These are phyloP conservation scores for Globisporangium radiosum DNA, from an alignment of 352 stramenopile species.

Conservation along the genomic window DNA sequence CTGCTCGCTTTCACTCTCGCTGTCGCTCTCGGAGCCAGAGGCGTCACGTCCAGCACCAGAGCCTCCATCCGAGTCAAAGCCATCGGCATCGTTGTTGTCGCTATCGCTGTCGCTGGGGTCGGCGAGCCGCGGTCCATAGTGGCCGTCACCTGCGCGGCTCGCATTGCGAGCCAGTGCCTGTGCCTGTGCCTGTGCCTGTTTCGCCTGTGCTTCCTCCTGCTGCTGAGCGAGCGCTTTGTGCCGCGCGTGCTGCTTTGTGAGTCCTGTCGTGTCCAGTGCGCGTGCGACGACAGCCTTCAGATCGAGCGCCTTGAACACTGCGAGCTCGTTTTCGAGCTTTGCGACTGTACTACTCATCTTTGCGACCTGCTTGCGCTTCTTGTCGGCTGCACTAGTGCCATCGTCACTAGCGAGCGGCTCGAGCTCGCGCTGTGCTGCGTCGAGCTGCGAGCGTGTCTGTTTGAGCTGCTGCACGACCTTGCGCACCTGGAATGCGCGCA, in stretches of 20 bases:
- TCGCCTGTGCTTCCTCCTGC: conserved; percentile 1
- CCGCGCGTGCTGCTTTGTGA: conserved; percentile 22
- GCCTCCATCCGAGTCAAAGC: conserved; percentile 42
- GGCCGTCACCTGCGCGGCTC: not conserved
- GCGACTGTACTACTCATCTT: conserved; percentile 36
- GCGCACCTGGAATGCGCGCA: conserved; percentile 53
- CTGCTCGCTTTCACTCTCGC: conserved; percentile 3
- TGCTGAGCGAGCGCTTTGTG: conserved; percentile 10
- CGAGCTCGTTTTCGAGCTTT: conserved; percentile 49
- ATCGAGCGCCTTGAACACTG: conserved; percentile 45
- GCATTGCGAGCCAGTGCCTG: not conserved
- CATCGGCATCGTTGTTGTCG: conserved; percentile 25
- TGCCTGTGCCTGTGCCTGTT: not conserved
- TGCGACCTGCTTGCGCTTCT: conserved; percentile 31
- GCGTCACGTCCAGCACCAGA: conserved; percentile 3
- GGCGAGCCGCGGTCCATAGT: not conserved
- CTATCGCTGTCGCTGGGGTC: conserved; percentile 18
- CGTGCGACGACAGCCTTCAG: conserved; percentile 36
- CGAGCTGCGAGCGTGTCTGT: conserved; percentile 34
- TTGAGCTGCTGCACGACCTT: conserved; percentile 74
- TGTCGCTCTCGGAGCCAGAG: conserved; percentile 2
- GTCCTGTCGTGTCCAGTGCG: conserved; percentile 35
- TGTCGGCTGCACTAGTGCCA: conserved; percentile 16
- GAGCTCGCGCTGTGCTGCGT: conserved; percentile 7
- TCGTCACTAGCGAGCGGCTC: not conserved